Evolutionary conservation across 495 filamentous ascomycete species (phyloP), one percentile per base, ranked within the genome.

Genomic region (Aspergillus coremiiformis): DNA sequence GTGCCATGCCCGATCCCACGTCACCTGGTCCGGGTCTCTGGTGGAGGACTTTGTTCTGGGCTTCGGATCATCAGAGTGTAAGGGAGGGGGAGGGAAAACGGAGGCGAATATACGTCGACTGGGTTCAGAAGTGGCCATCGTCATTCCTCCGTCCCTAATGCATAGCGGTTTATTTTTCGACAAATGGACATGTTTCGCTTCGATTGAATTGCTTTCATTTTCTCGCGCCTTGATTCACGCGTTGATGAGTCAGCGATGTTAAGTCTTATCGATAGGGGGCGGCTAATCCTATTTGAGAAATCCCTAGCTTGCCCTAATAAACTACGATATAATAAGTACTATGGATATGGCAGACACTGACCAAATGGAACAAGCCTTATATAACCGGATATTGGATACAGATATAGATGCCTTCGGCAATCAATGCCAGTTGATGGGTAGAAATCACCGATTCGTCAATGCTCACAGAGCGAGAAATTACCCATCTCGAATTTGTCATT

Each of bases 1-100:
- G 60, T 80, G 78, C 84, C 87, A 89, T 32, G 85, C 81, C 47
- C 79, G 75, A 55, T 86, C 79, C 77, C 82, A 89, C 48, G 66
- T 66, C 47, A 74, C 70, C 60, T 84, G 82, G 51, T 88, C 80
- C 33, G 60, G 53, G 29, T 60, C 50, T 44, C 54, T 15, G 43
- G 26, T n/a, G n/a, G n/a, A 14, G 11, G 44, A 33, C 29, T 22
- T 33, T 20, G 26, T 33, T 20, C 15, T 21, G 5, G 22, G 17
- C 17, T 21, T 41, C 44, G 56, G 55, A 53, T 61, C 57, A 17
- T 71, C 66, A n/a, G n/a, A n/a, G 24, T 27, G 4, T 21, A 70
- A 55, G 15, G 66, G 68, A 39, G 71, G 61, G 45, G 75, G 70
- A 48, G 77, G 69, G 57, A 81, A 80, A 24, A 81, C 77, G 15